phyloP scores from a whole-genome alignment of 306 rosid species.

The Styphnolobium japonicum region DNA sequence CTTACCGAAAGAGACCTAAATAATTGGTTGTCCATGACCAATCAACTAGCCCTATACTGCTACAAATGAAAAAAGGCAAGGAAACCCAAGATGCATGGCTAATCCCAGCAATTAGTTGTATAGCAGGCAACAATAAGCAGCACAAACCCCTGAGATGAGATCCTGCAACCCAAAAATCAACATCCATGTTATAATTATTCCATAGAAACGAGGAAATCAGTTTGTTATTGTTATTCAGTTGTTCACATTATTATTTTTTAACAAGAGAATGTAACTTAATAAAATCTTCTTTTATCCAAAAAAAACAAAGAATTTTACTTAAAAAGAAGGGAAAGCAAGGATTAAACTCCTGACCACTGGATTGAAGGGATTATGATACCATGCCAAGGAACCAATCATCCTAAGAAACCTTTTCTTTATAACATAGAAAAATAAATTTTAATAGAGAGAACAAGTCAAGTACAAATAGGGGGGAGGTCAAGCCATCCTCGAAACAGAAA shows the following conservation, averaged over 20 bases:
- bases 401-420: background rate
- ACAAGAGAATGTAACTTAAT: background rate
- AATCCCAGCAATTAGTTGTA: slow-evolving; percentile 85
- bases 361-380: background rate
- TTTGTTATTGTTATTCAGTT: background rate
- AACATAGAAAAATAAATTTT: background rate
- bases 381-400: slow-evolving; percentile 6
- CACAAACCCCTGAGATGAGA: slow-evolving; percentile 68
- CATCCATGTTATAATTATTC: slow-evolving; percentile 5
- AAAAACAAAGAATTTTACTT: background rate
- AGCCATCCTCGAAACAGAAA: background rate
- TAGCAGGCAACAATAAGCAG: slow-evolving; percentile 78
- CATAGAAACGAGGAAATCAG: background rate
- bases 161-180: slow-evolving; percentile 46
- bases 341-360: slow-evolving; percentile 2
- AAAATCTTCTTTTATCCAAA: background rate
- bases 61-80: slow-evolving; percentile 87
- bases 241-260: background rate
- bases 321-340: background rate
- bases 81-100: slow-evolving; percentile 90
- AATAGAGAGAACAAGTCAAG: background rate
- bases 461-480: background rate
- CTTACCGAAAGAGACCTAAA: slow-evolving; percentile 78
- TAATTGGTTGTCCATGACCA: slow-evolving; percentile 91
- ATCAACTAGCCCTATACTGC: slow-evolving; percentile 76